Conservation (phyloP, 768 basidiomycete species). For the Hericium rajendrae region DNA sequence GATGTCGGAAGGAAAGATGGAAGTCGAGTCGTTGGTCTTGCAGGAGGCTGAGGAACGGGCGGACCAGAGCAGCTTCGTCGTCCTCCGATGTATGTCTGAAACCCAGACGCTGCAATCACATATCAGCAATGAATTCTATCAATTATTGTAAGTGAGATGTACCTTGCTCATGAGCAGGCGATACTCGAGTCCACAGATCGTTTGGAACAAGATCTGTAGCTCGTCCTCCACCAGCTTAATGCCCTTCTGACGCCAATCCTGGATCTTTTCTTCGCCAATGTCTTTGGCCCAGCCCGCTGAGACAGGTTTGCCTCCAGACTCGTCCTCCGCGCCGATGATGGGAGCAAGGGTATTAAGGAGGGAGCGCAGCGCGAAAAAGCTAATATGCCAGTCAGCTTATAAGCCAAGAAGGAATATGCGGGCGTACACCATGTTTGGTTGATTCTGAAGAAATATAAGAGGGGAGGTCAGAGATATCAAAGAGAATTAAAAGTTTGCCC, state of each 20-base stretch:
- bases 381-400: slow-evolving; percentile 18
- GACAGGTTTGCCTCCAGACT: slow-evolving; percentile 39
- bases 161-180: slow-evolving; percentile 62
- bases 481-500: slow-evolving; percentile 9
- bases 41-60: slow-evolving; percentile 68
- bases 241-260: slow-evolving; percentile 53
- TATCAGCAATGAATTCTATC: not conserved
- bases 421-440: slow-evolving; percentile 72
- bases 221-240: slow-evolving; percentile 44
- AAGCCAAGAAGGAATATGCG: not conserved
- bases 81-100: slow-evolving; percentile 42
- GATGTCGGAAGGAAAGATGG: slow-evolving; percentile 70
- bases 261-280: slow-evolving; percentile 40
- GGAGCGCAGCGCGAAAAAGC: slow-evolving; percentile 70
- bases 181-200: slow-evolving; percentile 56
- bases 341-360: slow-evolving; percentile 73
- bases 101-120: slow-evolving; percentile 57
- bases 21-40: slow-evolving; percentile 76
- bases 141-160: slow-evolving; percentile 4
- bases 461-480: not conserved
- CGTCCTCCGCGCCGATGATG: slow-evolving; percentile 75
- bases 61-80: slow-evolving; percentile 55
- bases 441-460: slow-evolving; percentile 32
- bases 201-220: slow-evolving; percentile 50
- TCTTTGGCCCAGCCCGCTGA: slow-evolving; percentile 56